Evolutionary conservation across 2,329 filamentous ascomycete species (phyloP).

Genomic region (Harringtonia aguacate): DNA sequence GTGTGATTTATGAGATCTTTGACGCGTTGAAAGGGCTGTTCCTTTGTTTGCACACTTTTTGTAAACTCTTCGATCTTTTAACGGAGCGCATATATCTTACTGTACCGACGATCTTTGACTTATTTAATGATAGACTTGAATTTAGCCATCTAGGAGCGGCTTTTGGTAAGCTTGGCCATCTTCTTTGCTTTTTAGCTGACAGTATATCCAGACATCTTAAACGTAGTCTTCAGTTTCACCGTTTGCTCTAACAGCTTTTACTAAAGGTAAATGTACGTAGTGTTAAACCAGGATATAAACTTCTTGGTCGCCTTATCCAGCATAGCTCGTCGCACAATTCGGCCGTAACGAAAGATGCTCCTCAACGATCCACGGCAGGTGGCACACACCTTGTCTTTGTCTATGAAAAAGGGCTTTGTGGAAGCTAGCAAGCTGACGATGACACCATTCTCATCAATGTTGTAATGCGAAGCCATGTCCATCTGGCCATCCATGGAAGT

Average conservation of each 20-base stretch:
- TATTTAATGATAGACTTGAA: background rate
- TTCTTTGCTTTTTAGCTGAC: conserved; percentile 10
- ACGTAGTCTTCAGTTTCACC: too few relatives aligned
- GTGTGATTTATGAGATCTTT: conserved; percentile 30
- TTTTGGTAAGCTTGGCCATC: conserved; percentile 2
- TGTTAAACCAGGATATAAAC: conserved; percentile 35
- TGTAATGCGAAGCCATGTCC: conserved; percentile 29
- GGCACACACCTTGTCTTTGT: conserved; percentile 31
- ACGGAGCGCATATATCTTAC: conserved; percentile 12
- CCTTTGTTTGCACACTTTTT: conserved; percentile 25
- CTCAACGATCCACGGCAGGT: conserved; percentile 35
- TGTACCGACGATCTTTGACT: conserved; percentile 9
- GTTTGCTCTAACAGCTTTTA: too few relatives aligned
- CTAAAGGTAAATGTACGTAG: conserved; percentile 23
- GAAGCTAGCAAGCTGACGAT: background rate
- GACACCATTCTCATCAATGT: conserved; percentile 20
- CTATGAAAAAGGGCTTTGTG: background rate
- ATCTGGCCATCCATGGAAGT: too few relatives aligned
- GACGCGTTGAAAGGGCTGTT: conserved; percentile 38
- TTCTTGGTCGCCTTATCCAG: conserved; percentile 55
- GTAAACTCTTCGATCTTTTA: conserved; percentile 12
- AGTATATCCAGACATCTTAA: too few relatives aligned
- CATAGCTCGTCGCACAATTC: conserved; percentile 47
- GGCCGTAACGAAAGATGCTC: conserved; percentile 48
- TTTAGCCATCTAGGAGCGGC: background rate